Evolutionary conservation across 73 alveolate genomes (phyloP).

Genomic region (Paramecium tetraurelia): DNA sequence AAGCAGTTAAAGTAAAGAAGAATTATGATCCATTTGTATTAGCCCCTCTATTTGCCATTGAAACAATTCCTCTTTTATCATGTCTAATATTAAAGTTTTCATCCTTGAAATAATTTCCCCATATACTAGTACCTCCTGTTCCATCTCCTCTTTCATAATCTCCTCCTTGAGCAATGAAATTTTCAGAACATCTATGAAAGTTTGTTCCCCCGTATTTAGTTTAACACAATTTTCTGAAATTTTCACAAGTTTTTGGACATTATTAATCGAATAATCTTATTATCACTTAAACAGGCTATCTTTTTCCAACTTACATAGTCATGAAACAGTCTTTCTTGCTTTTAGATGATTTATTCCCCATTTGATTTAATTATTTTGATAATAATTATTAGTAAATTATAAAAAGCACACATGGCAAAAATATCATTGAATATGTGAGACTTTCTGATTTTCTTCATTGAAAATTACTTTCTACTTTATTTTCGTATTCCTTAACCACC

Average conservation of each 20-base stretch:
- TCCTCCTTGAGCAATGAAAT: conserved; percentile 75
- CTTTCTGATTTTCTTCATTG: too few species aligned
- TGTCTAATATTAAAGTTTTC: conserved; percentile 64
- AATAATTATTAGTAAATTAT: too few species aligned
- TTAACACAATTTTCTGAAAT: conserved; percentile 7
- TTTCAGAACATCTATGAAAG: conserved; percentile 69
- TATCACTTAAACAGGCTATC: neutral
- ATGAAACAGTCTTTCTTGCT: neutral
- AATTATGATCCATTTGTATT: conserved; percentile 90
- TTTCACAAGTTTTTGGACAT: conserved; percentile 13
- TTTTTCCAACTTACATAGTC: neutral
- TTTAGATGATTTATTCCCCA: neutral
- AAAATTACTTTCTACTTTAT: too few species aligned
- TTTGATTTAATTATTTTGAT: neutral
- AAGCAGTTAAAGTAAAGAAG: conserved; percentile 70
- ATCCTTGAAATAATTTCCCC: conserved; percentile 63
- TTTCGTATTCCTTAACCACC: too few species aligned
- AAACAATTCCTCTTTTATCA: conserved; percentile 69
- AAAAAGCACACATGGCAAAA: too few species aligned
- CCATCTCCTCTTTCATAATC: conserved; percentile 72
- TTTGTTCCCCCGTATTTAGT: conserved; percentile 31
- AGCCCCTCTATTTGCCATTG: conserved; percentile 92
- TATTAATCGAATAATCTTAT: neutral
- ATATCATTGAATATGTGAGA: too few species aligned
- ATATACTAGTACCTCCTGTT: conserved; percentile 73